These are phyloP conservation scores for Neofusicoccum kwambonambiense DNA, from an alignment of 2,329 filamentous ascomycete species.

Conservation along the genomic window DNA sequence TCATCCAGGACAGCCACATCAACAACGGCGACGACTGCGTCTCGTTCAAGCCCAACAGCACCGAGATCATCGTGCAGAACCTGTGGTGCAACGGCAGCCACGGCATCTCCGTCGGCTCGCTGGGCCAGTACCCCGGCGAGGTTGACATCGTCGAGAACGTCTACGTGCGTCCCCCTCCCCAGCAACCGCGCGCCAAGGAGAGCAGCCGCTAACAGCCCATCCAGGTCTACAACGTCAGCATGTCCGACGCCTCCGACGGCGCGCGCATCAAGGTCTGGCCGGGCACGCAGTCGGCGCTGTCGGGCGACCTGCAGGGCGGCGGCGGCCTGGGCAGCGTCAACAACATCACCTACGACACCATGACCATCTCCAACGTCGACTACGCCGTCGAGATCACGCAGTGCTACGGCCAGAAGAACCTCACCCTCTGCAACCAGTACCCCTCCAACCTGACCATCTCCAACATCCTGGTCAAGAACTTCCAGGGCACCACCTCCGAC, in stretches of 20 bases:
- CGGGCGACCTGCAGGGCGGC: slow-evolving; percentile 63
- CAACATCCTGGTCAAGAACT: slow-evolving; percentile 57
- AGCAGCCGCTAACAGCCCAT: neutral
- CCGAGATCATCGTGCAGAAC: slow-evolving; percentile 66
- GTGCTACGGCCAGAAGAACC: slow-evolving; percentile 63
- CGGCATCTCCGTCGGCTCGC: slow-evolving; percentile 69
- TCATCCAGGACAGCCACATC: slow-evolving; percentile 65
- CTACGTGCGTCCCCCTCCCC: slow-evolving; percentile 45
- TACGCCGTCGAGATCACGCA: slow-evolving; percentile 65
- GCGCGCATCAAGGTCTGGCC: slow-evolving; percentile 76
- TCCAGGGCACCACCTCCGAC: slow-evolving; percentile 53
- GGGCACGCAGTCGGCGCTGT: slow-evolving; percentile 54
- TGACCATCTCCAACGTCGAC: slow-evolving; percentile 62
- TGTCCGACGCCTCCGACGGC: slow-evolving; percentile 54
- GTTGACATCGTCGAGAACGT: slow-evolving; percentile 68
- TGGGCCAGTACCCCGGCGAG: slow-evolving; percentile 65
- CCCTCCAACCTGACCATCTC: slow-evolving; percentile 57
- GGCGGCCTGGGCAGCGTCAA: slow-evolving; percentile 61
- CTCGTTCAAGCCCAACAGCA: slow-evolving; percentile 72
- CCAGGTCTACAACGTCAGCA: slow-evolving; percentile 36
- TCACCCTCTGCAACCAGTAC: slow-evolving; percentile 59
- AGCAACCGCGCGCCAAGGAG: neutral
- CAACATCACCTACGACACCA: slow-evolving; percentile 66
- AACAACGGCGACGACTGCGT: slow-evolving; percentile 70
- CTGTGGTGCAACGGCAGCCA: slow-evolving; percentile 68